Conservation (phyloP, 371 early-diverging fungal species). For the Mucor ambiguus region DNA sequence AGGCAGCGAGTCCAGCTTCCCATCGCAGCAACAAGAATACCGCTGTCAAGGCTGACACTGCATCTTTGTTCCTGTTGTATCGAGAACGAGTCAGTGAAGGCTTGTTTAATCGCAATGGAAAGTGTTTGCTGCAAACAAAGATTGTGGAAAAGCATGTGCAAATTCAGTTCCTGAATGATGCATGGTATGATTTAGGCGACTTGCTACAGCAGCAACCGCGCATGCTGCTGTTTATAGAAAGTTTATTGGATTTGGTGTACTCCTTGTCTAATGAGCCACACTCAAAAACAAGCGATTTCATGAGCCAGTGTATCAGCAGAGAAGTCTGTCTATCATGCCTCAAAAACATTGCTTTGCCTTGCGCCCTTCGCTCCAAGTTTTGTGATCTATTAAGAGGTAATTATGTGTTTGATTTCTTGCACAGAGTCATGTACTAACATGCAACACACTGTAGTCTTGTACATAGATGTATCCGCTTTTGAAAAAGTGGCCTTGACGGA, state of each 20-base stretch:
- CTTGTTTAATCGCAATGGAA: conserved; percentile 3
- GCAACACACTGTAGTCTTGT: conserved; percentile 19
- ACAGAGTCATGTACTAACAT: neutral
- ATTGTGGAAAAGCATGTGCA: conserved; percentile 19
- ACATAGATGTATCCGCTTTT: conserved; percentile 29
- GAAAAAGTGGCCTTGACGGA: conserved; percentile 33
- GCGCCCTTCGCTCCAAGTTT: conserved; percentile 38
- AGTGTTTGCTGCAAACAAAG: conserved; percentile 24
- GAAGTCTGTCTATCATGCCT: conserved; percentile 46
- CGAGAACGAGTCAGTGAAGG: conserved; percentile 21
- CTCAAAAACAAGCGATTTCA: conserved; percentile 13
- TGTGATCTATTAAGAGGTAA: conserved; percentile 51
- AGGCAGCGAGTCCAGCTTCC: neutral
- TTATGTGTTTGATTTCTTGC: no score
- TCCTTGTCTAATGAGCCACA: conserved; percentile 24
- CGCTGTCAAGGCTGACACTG: neutral
- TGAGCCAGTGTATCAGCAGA: conserved; percentile 29
- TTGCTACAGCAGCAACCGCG: conserved; percentile 15
- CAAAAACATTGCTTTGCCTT: conserved; percentile 39
- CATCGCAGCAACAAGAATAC: neutral
- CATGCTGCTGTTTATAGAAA: conserved; percentile 17
- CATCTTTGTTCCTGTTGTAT: conserved; percentile 10
- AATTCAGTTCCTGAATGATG: conserved; percentile 19
- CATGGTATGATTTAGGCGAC: conserved; percentile 28
- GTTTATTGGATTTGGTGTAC: conserved; percentile 26